phyloP scores from a whole-genome alignment of 2,329 filamentous ascomycete species.

The Ophiocordyceps camponoti-saundersi region DNA sequence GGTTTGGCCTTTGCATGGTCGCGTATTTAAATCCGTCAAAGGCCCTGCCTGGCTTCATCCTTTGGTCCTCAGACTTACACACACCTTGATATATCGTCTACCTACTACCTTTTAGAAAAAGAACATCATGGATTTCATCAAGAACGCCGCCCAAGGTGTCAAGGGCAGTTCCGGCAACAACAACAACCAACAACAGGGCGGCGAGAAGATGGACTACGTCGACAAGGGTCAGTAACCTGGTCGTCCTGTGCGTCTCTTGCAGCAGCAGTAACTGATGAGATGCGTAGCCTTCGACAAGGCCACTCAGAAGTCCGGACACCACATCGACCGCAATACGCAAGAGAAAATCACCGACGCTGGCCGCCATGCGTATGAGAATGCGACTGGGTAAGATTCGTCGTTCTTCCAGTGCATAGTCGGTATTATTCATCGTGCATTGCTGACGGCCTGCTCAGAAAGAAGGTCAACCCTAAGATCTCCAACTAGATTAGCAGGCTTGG shows the following conservation, averaged over 20 bases:
- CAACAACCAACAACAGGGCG: slow-evolving; percentile 4
- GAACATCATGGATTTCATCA: slow-evolving; percentile 21
- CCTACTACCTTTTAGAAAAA: background rate
- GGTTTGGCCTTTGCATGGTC: background rate
- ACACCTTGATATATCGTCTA: background rate
- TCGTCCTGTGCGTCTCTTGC: background rate
- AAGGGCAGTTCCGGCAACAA: slow-evolving; percentile 5
- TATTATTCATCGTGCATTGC: too few species aligned
- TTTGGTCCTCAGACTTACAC: too few species aligned
- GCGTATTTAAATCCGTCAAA: background rate
- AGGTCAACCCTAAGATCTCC: slow-evolving; percentile 16
- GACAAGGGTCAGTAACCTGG: slow-evolving; percentile 17
- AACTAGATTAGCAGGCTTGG: slow-evolving; percentile 9
- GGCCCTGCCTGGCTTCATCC: background rate
- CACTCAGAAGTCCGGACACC: slow-evolving; percentile 17
- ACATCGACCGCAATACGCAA: slow-evolving; percentile 15
- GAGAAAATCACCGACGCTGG: slow-evolving; percentile 22
- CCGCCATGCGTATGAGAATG: slow-evolving; percentile 18
- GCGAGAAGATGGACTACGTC: slow-evolving; percentile 15
- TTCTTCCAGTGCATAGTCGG: slow-evolving; percentile 1
- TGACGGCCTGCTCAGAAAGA: slow-evolving; percentile 5
- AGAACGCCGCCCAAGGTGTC: slow-evolving; percentile 12
- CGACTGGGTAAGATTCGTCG: slow-evolving; percentile 13
- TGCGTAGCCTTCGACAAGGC: slow-evolving; percentile 12
- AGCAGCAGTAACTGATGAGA: background rate